Evolutionary conservation across 306 rosid species (phyloP).

Genomic region (Begonia peltatifolia): DNA sequence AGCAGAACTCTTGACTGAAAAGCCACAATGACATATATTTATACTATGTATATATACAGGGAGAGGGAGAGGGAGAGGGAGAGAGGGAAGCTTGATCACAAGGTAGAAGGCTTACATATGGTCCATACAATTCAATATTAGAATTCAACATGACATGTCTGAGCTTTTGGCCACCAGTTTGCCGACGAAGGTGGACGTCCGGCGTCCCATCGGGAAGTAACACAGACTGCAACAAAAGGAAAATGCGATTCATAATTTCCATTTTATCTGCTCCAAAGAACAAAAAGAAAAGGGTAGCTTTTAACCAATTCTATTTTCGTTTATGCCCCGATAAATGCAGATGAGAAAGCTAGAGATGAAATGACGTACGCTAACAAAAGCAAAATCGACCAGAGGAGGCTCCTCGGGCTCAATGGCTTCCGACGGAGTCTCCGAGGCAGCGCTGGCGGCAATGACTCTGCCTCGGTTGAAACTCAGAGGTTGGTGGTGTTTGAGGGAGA

Average conservation of each 20-base stretch:
- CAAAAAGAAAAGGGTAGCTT: no score
- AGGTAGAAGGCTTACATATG: constrained; percentile 38
- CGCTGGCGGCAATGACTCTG: constrained; percentile 47
- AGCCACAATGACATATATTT: background rate
- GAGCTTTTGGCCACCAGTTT: constrained; percentile 76
- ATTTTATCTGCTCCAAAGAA: no score
- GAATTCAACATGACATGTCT: constrained; percentile 67
- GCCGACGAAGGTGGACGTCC: constrained; percentile 56
- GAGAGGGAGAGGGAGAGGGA: background rate
- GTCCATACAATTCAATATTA: constrained; percentile 69
- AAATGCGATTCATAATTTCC: background rate
- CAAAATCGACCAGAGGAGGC: constrained; percentile 48
- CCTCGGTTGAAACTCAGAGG: constrained; percentile 18
- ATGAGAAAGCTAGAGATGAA: background rate
- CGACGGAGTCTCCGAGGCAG: constrained; percentile 37
- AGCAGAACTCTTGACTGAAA: constrained; percentile 45
- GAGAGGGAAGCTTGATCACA: background rate
- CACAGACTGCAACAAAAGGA: constrained; percentile 39
- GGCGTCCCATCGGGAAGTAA: constrained; percentile 91
- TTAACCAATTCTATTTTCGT: background rate
- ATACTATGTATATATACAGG: background rate
- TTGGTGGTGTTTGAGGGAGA: constrained; percentile 16
- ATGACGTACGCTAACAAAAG: constrained; percentile 63
- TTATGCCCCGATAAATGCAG: background rate
- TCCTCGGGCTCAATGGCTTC: constrained; percentile 27